Evolutionary conservation across 2,329 filamentous ascomycete genomes (phyloP), one percentile per base, ranked within the genome.

Genomic region (Fonsecaea pedrosoi): DNA sequence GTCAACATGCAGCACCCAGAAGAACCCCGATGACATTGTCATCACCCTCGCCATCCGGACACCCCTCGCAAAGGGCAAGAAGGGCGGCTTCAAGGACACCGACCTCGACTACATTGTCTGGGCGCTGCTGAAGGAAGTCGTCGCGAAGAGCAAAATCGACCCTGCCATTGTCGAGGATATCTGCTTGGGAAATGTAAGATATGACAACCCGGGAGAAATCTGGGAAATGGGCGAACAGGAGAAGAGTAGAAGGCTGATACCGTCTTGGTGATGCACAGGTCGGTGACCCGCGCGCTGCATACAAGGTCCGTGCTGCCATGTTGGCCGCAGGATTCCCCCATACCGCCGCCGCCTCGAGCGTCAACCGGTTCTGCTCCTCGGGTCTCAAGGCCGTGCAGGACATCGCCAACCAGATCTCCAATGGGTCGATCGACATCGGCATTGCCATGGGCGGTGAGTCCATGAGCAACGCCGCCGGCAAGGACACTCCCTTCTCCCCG

Each of bases 331-430:
- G 95, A 73, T 96, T 95, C 84, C 94, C 95, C 73, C 94, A 95
- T 83, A 97, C 94, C 6, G 86, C 92, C 57, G 87, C 88, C 71
- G 92, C 91, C 70, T 94, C 87, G 53, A 89, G 90, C 53, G 85
- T 96, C 66, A 98, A 98, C 85, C 90, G 95, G 69, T 98, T 99
- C 89, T 99, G 95, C 86, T 96, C 92, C 42, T 97, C 94, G 0
- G 95, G 95, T 40, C 89, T 99, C 72, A 96, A 97, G 82, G 94
- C 95, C 65, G 92, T 94, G 4, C 94, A 96, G 80, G 93, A 97
- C 76, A 96, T 99, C 72, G 94, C 95, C 59, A 90, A 95, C 81
- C 87, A 93, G 77, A 97, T 99, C 79, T 79, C 85, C 66, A 82
- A 84, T 59, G 93, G 94, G 69, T 87, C 86, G 73, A 98, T 99